Percentiles rank a stretch among this genome's conserved stretches.
phyloP scores from a whole-genome alignment of 176 grass and related monocot species.

The Themeda triandra region DNA sequence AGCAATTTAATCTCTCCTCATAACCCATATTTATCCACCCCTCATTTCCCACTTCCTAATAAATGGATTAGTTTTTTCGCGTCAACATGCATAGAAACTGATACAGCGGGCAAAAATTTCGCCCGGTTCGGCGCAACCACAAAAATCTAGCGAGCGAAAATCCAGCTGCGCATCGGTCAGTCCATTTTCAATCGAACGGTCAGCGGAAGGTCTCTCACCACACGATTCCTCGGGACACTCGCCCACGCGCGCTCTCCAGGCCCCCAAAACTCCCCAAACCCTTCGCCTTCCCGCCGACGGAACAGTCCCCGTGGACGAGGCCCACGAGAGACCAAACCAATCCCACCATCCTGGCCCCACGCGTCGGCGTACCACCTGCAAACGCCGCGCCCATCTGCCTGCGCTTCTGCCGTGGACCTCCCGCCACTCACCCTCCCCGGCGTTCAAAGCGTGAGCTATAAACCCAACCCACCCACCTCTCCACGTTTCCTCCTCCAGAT shows the following conservation, averaged over 20 bases:
- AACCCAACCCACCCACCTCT: neutral
- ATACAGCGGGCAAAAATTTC: neutral
- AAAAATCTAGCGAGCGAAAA: neutral
- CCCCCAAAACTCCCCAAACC: neutral
- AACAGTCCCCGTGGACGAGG: neutral
- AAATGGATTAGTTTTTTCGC: no score
- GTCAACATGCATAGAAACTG: no score
- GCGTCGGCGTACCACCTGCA: accelerated
- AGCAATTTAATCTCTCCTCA: no score
- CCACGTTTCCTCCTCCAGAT: neutral
- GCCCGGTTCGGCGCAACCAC: neutral
- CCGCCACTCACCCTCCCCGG: conserved; percentile 7
- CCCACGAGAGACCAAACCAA: neutral
- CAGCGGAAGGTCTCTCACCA: neutral
- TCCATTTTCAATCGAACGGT: neutral
- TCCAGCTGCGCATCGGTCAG: no score
- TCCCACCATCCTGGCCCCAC: neutral
- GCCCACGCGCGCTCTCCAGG: neutral
- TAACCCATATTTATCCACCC: no score
- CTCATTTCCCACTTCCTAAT: no score
- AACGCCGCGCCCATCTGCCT: neutral
- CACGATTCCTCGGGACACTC: no score
- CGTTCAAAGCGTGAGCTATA: neutral
- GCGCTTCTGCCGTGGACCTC: neutral
- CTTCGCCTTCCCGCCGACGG: conserved; percentile 29